Percentiles rank a stretch among this genome's conserved stretches.
Conservation (phyloP, 768 basidiomycete species). For the Lactarius indigo region DNA sequence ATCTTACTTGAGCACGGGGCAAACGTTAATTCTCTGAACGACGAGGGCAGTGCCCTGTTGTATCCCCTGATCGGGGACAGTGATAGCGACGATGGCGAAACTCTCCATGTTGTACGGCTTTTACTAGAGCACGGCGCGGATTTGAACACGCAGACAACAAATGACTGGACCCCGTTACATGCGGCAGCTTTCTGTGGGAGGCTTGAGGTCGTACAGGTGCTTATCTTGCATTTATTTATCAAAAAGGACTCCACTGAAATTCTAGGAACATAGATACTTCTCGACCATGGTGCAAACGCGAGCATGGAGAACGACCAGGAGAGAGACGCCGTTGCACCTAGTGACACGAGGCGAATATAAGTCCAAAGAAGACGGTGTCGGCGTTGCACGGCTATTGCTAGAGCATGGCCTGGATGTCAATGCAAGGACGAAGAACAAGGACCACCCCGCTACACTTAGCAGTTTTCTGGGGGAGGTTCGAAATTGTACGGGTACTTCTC, state of each 20-base stretch:
- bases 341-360: too few species aligned
- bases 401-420: not conserved
- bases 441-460: not conserved
- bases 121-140: not conserved
- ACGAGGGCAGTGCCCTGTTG: not conserved
- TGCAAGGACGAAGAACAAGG: not conserved
- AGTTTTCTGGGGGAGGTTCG: not conserved
- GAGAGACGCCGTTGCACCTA: not conserved
- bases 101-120: not conserved
- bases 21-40: not conserved
- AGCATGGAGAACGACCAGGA: not conserved
- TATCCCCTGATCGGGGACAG: too few species aligned
- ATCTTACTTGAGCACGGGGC: not conserved
- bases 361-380: too few species aligned
- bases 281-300: not conserved
- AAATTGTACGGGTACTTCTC: not conserved
- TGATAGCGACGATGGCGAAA: not conserved
- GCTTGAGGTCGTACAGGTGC: not conserved
- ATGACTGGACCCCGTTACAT: not conserved
- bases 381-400: too few species aligned
- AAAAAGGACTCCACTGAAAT: too few species aligned
- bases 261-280: not conserved
- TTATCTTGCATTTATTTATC: too few species aligned
- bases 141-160: not conserved
- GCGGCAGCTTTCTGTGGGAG: not conserved